These are phyloP conservation scores for Wakefieldia striispora DNA, from an alignment of 768 basidiomycete genomes.

Conservation along the genomic window DNA sequence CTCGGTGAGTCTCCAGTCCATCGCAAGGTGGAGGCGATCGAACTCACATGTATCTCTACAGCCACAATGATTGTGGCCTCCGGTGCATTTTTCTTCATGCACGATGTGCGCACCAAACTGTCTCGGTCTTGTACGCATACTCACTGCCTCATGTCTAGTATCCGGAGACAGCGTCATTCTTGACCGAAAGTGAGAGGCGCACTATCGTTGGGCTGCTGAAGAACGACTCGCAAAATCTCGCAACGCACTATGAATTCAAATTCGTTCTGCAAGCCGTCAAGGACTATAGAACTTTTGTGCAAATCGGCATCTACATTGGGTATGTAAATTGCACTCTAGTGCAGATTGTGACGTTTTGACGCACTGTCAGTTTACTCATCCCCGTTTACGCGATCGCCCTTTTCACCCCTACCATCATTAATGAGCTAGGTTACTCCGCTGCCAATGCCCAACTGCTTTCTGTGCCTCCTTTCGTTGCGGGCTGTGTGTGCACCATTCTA, in stretches of 20 bases:
- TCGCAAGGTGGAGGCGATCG: neutral
- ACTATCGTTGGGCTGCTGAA: constrained; percentile 40
- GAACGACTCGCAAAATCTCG: constrained; percentile 43
- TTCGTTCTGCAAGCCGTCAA: constrained; percentile 49
- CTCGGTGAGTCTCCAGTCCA: constrained; percentile 13
- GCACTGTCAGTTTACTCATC: constrained; percentile 36
- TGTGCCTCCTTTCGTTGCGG: constrained; percentile 48
- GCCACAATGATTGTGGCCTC: constrained; percentile 21
- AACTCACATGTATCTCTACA: constrained; percentile 3
- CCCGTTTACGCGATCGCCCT: constrained; percentile 49
- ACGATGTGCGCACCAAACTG: constrained; percentile 40
- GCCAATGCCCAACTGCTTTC: constrained; percentile 50
- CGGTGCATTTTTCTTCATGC: constrained; percentile 46
- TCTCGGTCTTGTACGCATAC: neutral
- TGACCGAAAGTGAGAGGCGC: constrained; percentile 43
- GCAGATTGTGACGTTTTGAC: neutral
- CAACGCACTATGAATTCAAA: constrained; percentile 42
- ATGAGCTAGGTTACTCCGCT: constrained; percentile 49
- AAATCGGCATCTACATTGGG: constrained; percentile 42
- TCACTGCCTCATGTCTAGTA: constrained; percentile 33
- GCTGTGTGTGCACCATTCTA: constrained; percentile 42
- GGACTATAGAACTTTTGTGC: constrained; percentile 42
- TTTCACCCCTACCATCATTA: constrained; percentile 51
- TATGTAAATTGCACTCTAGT: constrained; percentile 5
- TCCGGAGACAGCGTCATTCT: constrained; percentile 57